Evolutionary conservation across 306 rosid species (phyloP).

Genomic region (Styphnolobium japonicum): DNA sequence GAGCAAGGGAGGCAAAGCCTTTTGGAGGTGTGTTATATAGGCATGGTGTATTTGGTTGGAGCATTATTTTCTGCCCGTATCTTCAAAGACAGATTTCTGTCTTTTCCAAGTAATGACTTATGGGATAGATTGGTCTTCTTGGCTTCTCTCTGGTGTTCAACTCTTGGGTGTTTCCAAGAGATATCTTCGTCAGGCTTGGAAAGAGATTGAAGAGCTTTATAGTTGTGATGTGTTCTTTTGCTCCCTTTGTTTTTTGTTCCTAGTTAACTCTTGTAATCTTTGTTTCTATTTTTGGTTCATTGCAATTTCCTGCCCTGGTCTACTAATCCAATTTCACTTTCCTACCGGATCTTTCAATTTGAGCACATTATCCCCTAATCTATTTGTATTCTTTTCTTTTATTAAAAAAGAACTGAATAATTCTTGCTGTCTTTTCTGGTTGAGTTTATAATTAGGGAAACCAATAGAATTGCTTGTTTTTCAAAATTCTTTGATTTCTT

Average conservation of each 20-base stretch:
- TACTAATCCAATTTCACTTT: neutral
- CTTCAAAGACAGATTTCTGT: neutral
- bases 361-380: too few relatives aligned
- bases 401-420: neutral
- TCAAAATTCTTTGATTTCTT: neutral
- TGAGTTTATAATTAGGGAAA: neutral
- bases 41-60: too few relatives aligned
- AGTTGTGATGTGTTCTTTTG: neutral
- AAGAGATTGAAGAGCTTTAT: neutral
- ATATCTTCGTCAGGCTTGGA: neutral
- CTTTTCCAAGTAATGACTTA: neutral
- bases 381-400: neutral
- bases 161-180: too few relatives aligned
- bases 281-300: neutral
- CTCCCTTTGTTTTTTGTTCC: too few relatives aligned
- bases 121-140: neutral
- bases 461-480: neutral
- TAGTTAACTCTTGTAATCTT: neutral
- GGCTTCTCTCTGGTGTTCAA: too few relatives aligned
- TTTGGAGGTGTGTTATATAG: neutral
- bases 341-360: neutral
- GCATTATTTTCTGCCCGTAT: neutral
- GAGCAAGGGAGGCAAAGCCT: neutral
- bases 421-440: neutral
- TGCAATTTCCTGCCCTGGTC: neutral